Evolutionary conservation across 768 basidiomycete genomes (phyloP).

Genomic region (Tylopilus subfusipes): DNA sequence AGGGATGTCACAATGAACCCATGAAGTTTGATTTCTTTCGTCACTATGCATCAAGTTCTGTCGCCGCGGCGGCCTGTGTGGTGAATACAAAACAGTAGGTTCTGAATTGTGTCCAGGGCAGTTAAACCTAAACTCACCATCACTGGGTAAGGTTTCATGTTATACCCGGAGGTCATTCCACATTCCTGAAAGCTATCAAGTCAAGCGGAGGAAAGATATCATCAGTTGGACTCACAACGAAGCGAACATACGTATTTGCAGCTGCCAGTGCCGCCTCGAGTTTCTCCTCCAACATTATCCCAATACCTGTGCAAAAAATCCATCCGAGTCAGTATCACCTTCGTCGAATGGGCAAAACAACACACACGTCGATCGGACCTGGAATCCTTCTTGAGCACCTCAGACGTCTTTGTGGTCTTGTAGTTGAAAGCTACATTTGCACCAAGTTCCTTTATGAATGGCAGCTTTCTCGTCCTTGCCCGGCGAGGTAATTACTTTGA

Average conservation of each 20-base stretch:
- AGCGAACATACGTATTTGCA: conserved; percentile 42
- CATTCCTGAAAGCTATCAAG: conserved; percentile 29
- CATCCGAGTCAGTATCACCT: neutral
- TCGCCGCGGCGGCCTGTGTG: too few relatives aligned
- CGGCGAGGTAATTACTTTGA: conserved; percentile 68
- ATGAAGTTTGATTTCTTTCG: conserved; percentile 38
- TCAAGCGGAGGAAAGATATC: neutral
- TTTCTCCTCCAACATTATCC: conserved; percentile 50
- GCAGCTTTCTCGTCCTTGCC: conserved; percentile 70
- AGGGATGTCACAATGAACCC: conserved; percentile 41
- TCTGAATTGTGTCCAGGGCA: conserved; percentile 5
- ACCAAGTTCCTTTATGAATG: conserved; percentile 54
- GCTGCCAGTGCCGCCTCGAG: conserved; percentile 53
- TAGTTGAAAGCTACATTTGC: conserved; percentile 73
- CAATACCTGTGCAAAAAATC: conserved; percentile 9
- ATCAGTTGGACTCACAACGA: conserved; percentile 35
- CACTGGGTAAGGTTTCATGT: conserved; percentile 6
- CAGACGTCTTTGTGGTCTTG: conserved; percentile 51
- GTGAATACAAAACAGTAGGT: neutral
- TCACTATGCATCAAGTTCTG: conserved; percentile 43
- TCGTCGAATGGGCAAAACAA: neutral
- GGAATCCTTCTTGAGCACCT: conserved; percentile 53
- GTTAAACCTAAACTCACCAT: conserved; percentile 2
- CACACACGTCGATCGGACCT: conserved; percentile 53
- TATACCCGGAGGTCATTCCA: conserved; percentile 22